phyloP scores from a whole-genome alignment of 805 yeast species.

The Tetrapisispora phaffii region DNA sequence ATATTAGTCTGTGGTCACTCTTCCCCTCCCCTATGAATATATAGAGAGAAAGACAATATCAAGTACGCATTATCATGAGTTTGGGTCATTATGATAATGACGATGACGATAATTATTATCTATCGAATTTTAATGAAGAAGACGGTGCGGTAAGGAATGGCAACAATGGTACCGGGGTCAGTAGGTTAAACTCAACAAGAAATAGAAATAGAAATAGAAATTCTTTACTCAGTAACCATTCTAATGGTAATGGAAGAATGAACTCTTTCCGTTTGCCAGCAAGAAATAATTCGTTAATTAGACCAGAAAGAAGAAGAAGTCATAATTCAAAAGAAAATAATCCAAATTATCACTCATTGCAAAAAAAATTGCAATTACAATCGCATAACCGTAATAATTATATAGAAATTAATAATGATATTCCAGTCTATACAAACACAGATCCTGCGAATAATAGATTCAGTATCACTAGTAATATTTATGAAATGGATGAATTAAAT shows the following conservation, averaged over 20 bases:
- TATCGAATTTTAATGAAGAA: not conserved
- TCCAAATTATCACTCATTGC: conserved; percentile 71
- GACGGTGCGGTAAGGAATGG: not conserved
- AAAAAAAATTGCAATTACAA: conserved; percentile 53
- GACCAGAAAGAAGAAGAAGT: conserved; percentile 67
- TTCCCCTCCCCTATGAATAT: no score
- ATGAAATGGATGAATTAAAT: conserved; percentile 3
- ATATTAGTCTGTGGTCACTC: no score
- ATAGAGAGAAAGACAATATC: not conserved
- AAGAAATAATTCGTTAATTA: conserved; percentile 52
- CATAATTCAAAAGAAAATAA: conserved; percentile 43
- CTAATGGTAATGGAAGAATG: not conserved
- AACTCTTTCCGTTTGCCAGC: conserved; percentile 8
- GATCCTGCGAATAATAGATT: not conserved
- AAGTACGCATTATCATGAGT: not conserved
- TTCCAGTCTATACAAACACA: not conserved
- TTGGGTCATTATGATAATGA: not conserved
- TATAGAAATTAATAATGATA: not conserved
- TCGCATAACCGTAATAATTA: conserved; percentile 39
- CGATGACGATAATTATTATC: not conserved
- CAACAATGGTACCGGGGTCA: not conserved
- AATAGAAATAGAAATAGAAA: not conserved
- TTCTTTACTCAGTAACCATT: not conserved
- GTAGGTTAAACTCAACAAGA: not conserved
- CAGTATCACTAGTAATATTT: conserved; percentile 2